Percentiles rank a stretch among this genome's conserved stretches.
Evolutionary conservation across 352 stramenopile genomes (phyloP).

Genomic region (Pythium phragmiticola): DNA sequence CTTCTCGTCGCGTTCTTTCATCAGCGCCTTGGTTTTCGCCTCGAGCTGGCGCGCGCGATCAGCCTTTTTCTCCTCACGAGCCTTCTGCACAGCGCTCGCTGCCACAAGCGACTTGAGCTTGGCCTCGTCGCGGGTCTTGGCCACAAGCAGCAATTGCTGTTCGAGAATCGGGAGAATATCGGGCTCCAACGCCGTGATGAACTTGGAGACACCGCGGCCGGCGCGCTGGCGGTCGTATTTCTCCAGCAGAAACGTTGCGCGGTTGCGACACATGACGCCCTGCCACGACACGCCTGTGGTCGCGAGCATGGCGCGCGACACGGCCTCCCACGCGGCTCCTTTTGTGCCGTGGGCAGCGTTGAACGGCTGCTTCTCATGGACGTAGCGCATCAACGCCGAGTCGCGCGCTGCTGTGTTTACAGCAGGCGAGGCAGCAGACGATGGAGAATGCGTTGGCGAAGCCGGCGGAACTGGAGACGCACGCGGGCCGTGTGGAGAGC

Average conservation of each 20-base stretch:
- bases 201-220: neutral
- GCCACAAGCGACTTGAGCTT: neutral
- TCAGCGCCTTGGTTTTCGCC: neutral
- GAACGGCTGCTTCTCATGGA: slow-evolving; percentile 10
- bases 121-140: slow-evolving; percentile 6
- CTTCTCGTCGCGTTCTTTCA: slow-evolving; percentile 19
- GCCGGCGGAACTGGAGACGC: neutral
- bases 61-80: slow-evolving; percentile 3
- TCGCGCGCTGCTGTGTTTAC: neutral
- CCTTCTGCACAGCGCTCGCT: neutral
- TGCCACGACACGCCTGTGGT: neutral
- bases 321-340: slow-evolving; percentile 10
- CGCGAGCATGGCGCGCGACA: neutral
- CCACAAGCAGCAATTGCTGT: slow-evolving; percentile 3
- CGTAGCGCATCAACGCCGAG: slow-evolving; percentile 10
- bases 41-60: slow-evolving; percentile 2
- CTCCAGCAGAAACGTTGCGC: slow-evolving; percentile 11
- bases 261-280: slow-evolving; percentile 3
- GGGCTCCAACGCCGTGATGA: slow-evolving; percentile 2
- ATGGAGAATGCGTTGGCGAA: neutral
- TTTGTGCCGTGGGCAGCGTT: slow-evolving; percentile 15
- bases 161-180: slow-evolving; percentile 9
- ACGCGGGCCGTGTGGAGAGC: neutral
- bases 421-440: neutral
- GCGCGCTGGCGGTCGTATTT: slow-evolving; percentile 6